phyloP scores from a whole-genome alignment of 805 yeast species.

The Lipomyces yamadae region DNA sequence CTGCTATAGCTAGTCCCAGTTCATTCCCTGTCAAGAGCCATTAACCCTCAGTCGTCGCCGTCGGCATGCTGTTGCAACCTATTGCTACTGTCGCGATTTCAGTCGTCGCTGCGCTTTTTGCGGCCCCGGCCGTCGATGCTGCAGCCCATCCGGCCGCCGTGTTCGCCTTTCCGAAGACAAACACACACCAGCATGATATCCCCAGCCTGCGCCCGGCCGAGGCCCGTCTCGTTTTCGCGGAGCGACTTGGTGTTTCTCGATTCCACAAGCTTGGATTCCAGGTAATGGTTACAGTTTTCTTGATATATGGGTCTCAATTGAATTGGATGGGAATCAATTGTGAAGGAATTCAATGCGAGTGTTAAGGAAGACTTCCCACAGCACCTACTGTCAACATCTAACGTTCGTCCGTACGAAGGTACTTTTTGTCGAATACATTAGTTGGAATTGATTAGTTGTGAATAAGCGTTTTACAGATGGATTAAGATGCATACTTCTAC shows the following conservation, averaged over 20 bases:
- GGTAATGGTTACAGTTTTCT: constrained; percentile 14
- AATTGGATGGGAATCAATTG: not conserved
- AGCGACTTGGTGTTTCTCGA: constrained; percentile 38
- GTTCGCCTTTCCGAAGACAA: constrained; percentile 36
- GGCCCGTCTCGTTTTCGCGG: constrained; percentile 66
- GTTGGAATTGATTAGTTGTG: not conserved
- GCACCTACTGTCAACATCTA: not conserved
- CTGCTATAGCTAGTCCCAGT: not conserved
- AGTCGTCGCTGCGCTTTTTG: constrained; percentile 27
- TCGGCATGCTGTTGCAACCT: constrained; percentile 34
- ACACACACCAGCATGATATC: constrained; percentile 29
- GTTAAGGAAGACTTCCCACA: not conserved
- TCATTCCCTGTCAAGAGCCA: not conserved
- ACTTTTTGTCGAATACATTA: not conserved
- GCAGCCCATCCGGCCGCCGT: constrained; percentile 37
- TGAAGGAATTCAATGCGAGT: not conserved
- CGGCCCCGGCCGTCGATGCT: constrained; percentile 30
- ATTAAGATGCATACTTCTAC: not conserved
- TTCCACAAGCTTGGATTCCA: constrained; percentile 39
- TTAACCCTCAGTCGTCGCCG: not conserved
- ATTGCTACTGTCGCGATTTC: constrained; percentile 33
- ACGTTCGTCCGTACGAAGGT: not conserved
- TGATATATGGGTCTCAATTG: constrained; percentile 1
- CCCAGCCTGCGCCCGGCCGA: constrained; percentile 55
- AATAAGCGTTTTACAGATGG: not conserved